phyloP scores from a whole-genome alignment of 495 filamentous ascomycete genomes.

The Lophiotrema nucula region DNA sequence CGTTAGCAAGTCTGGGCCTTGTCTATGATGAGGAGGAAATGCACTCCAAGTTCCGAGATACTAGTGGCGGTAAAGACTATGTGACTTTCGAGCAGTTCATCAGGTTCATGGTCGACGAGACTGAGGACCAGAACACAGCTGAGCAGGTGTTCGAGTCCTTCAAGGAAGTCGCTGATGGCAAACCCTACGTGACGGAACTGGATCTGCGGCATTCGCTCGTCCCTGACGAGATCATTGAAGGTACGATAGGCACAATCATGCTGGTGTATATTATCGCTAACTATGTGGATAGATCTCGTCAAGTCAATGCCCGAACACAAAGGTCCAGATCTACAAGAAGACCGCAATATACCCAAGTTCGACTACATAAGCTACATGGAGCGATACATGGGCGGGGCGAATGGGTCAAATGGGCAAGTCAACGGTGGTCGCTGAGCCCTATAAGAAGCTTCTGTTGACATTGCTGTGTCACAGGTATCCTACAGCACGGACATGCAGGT shows the following conservation, averaged over 20 bases:
- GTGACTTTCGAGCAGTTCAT: conserved; percentile 99
- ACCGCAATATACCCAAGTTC: conserved; percentile 73
- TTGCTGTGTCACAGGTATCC: too few relatives aligned
- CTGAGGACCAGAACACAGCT: conserved; percentile 96
- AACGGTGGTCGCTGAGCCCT: conserved; percentile 20
- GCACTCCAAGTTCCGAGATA: conserved; percentile 83
- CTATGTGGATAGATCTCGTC: too few relatives aligned
- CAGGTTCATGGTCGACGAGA: conserved; percentile 97
- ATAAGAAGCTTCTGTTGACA: too few relatives aligned
- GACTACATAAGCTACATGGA: conserved; percentile 96
- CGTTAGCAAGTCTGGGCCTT: conserved; percentile 85
- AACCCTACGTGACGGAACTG: conserved; percentile 97
- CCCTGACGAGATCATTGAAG: conserved; percentile 91
- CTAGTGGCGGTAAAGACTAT: conserved; percentile 67
- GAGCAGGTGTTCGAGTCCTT: conserved; percentile 98
- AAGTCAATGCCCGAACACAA: conserved; percentile 78
- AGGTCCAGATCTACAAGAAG: conserved; percentile 75
- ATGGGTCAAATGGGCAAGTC: conserved; percentile 7
- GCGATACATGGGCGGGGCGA: conserved; percentile 53
- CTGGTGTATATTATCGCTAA: too few relatives aligned
- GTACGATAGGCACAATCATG: too few relatives aligned
- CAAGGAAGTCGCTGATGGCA: conserved; percentile 94
- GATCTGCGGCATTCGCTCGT: conserved; percentile 92
- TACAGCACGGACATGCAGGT: too few relatives aligned
- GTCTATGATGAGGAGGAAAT: conserved; percentile 96